These are phyloP conservation scores for Pharus latifolius DNA, from an alignment of 176 grass and related monocot species.

Conservation along the genomic window DNA sequence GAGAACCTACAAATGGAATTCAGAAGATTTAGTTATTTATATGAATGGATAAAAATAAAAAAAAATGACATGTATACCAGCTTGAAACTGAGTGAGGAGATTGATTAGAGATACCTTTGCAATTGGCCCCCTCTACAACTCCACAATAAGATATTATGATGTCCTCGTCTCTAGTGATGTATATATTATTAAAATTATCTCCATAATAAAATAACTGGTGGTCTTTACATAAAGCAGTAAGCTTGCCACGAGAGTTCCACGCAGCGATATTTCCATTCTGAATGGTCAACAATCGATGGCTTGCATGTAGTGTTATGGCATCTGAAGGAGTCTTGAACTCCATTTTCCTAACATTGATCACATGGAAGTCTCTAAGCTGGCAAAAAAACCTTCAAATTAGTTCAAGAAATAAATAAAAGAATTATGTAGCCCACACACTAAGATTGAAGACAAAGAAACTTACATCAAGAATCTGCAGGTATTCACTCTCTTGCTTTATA, in stretches of 20 bases:
- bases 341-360: neutral
- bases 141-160: constrained; percentile 9
- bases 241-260: neutral
- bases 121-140: neutral
- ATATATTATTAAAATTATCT: constrained; percentile 4
- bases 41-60: neutral
- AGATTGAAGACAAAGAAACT: neutral
- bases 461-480: constrained; percentile 9
- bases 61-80: too few species aligned
- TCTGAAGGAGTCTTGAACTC: constrained; percentile 9
- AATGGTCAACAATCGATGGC: neutral
- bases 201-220: neutral
- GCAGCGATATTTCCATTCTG: neutral
- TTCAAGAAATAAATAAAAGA: neutral
- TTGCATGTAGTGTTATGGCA: neutral
- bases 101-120: neutral
- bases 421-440: neutral
- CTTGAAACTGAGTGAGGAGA: too few species aligned
- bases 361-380: neutral
- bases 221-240: constrained; percentile 4
- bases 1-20: neutral
- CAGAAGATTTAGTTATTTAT: neutral
- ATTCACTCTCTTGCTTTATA: constrained; percentile 1
- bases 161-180: constrained; percentile 6
- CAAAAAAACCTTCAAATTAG: neutral